Base-by-base conservation (phyloP, 164 flowering plant species). In the Chimonanthus praecox region DNA sequence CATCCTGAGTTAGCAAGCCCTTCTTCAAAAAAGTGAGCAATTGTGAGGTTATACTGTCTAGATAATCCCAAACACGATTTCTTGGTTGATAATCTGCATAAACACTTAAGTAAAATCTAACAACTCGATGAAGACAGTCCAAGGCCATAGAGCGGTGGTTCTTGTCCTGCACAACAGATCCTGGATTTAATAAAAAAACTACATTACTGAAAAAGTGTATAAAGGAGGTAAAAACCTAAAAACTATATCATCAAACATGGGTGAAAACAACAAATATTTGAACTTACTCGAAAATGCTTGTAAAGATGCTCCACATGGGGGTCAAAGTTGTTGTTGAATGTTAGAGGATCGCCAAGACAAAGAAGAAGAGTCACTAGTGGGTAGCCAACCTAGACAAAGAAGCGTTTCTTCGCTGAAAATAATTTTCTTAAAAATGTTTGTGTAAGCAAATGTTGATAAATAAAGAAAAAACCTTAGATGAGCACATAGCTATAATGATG, bases 1-100 rank as follows among this genome's bases (percentile, higher is more conserved):
- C 94, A 86, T 96, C 99, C 86, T 94, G 99, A 77, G 97, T 90
- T 73, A 93, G 92, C 94, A 94, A 72, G 78, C 99, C 99, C 84
- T 92, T 96, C 85, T 85, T 89, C 67, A 94, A 76, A 83, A 94
- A 83, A 44, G 94, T 87, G 64, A 92, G 77, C 72, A 96, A 88
- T 81, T 96, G 99, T 68, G 97, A 90, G 58, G 98, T 93, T 71
- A 96, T 94, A 83, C 99, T 96, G 80, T 96, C 99, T 72, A 96
- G 85, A 83, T 92, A 94, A 67, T 96, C 99, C 99, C 99, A 96
- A 51, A 89, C 92, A 63, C 94, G 94, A 83, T 93, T 88, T 79
- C 86, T 87, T 15, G 95, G 84, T 78, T 96, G 97, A 66, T 78
- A 80, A 73, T 90, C 85, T 13, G 97, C 94, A 87, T 92, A 88